Conservation (phyloP, 2,329 filamentous ascomycete genomes). For the Colletotrichum graminicola region DNA sequence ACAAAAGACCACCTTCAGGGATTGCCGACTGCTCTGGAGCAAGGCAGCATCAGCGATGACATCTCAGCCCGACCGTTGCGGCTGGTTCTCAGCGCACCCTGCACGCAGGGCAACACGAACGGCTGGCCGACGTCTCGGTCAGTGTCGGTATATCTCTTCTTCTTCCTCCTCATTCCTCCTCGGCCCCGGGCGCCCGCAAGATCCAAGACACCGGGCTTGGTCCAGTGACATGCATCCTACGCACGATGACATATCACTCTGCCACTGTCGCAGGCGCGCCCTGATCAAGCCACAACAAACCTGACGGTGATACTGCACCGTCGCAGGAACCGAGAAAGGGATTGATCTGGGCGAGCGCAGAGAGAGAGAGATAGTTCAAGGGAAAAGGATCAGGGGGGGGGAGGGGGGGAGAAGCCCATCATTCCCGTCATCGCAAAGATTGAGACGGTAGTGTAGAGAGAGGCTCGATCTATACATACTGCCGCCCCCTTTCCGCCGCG, state of each 20-base stretch:
- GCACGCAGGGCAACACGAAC: neutral
- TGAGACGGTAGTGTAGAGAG: neutral
- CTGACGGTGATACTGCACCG: neutral
- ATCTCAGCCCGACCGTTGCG: slow-evolving; percentile 1
- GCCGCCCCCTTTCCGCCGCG: neutral
- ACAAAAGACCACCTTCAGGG: neutral
- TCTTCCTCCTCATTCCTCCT: neutral
- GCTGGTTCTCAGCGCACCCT: neutral
- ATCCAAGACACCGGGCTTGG: neutral
- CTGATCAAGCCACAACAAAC: neutral
- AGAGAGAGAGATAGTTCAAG: neutral
- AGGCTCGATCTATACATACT: neutral
- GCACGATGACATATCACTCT: neutral
- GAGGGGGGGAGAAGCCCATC: neutral
- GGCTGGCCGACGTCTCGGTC: neutral
- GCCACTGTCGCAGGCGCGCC: neutral
- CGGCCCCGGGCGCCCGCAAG: neutral
- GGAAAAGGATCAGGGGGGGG: neutral
- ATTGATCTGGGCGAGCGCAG: neutral
- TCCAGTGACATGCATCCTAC: neutral
- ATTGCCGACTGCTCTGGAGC: neutral
- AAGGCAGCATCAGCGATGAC: neutral
- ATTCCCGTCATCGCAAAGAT: neutral
- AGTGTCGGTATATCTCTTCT: neutral
- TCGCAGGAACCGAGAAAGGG: neutral